A percentile compares a stretch with the other conserved stretches of the same genome.
phyloP scores from a whole-genome alignment of 2,329 filamentous ascomycete species.

The Dactylellina sp. region DNA sequence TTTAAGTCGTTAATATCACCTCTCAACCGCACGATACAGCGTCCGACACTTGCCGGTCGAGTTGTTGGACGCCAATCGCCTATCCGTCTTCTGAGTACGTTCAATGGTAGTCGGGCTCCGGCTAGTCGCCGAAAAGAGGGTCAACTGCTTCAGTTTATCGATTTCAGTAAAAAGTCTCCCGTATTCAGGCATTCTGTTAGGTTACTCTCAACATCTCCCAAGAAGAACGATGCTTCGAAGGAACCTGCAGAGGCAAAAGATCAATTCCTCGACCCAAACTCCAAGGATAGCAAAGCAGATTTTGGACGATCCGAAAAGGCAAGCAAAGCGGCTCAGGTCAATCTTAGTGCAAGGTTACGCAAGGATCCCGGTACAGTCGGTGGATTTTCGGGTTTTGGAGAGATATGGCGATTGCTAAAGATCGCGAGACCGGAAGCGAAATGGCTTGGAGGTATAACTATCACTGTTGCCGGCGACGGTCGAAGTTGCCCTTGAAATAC shows the following conservation, averaged over 20 bases:
- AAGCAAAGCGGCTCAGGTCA: slow-evolving; percentile 85
- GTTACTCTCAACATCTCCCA: slow-evolving; percentile 28
- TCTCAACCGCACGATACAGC: slow-evolving; percentile 29
- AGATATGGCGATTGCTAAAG: slow-evolving; percentile 87
- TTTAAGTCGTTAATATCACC: slow-evolving; percentile 41
- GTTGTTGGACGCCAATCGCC: slow-evolving; percentile 3
- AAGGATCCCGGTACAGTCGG: slow-evolving; percentile 75
- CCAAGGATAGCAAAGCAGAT: slow-evolving; percentile 61
- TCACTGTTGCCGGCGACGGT: neutral
- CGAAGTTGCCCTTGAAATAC: neutral
- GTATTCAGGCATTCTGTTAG: slow-evolving; percentile 14
- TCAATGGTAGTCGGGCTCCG: neutral
- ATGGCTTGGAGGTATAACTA: slow-evolving; percentile 70
- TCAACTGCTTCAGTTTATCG: slow-evolving; percentile 33
- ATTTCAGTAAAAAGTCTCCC: slow-evolving; percentile 11
- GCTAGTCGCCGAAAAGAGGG: neutral
- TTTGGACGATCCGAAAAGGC: slow-evolving; percentile 85
- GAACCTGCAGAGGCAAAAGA: slow-evolving; percentile 27
- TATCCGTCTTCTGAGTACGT: slow-evolving; percentile 19
- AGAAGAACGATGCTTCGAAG: slow-evolving; percentile 23
- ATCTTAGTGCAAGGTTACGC: slow-evolving; percentile 85
- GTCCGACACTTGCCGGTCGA: slow-evolving; percentile 33
- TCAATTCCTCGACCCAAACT: slow-evolving; percentile 3
- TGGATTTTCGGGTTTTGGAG: slow-evolving; percentile 72
- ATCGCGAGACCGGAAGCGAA: slow-evolving; percentile 87